Base-by-base conservation (phyloP, 2,329 filamentous ascomycete genomes). In the Macrophomina phaseolina region DNA sequence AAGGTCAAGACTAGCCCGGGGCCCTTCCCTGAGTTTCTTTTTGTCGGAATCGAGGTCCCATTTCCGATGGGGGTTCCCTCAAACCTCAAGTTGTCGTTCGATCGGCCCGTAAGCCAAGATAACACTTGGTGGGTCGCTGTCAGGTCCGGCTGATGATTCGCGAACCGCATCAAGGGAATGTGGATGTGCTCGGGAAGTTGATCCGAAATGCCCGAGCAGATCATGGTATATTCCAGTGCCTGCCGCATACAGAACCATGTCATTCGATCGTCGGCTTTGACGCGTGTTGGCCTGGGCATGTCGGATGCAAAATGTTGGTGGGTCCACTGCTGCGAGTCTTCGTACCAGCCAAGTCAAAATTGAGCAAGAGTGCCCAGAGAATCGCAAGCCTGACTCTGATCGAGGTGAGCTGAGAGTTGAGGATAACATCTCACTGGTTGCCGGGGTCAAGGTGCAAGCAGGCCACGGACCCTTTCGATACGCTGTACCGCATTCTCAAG, bases 401-500 rank as follows among this genome's bases (percentile, higher is more conserved):
- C 5, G 42, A 14, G 42, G 42, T 16, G 42, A 14, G 42, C 16
- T 45, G 42, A 46, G 40, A 9, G 45, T 49, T n/a, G 45, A 62
- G 45, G 58, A 49, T 49, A 48, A 23, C 14, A n/a, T 16, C 45
- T 14, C 30, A 34, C 16, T 3, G 42, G 32, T 8, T 5, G 6
- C 23, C 5, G 38, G 16, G 18, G 18, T 68, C 64, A 67, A 34
- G 52, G 45, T 36, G 51, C 81, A 68, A 93, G 73, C 74, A 94
- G 74, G 3, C 82, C 82, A 74, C 88, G 86, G 4, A 91, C 90
- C 69, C 89, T 83, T 75, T 93, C 90, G 71, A 94, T 91, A 72
- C 91, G 83, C 56, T 80, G 84, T 74, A 94, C 85, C 18, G 91
- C 91, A 42, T 85, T 83, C 80, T 95, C 92, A 64, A 95, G 75